Base-by-base conservation (phyloP, 1,284 basidiomycete species). In the Trichosporon ovoides region DNA sequence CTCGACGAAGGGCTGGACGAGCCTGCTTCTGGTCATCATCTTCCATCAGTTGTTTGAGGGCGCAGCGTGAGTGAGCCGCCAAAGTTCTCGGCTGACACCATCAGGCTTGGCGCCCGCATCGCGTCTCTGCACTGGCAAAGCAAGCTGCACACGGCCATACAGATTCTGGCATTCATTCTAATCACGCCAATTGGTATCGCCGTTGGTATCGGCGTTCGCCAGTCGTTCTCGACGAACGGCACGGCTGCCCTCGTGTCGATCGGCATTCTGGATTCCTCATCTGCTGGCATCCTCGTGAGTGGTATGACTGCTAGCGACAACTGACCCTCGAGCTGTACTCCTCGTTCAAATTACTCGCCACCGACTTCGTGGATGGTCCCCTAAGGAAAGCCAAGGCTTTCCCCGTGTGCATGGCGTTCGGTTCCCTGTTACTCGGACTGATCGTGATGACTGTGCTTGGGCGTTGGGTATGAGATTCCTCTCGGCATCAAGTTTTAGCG, bases 271-370 rank as follows among this genome's bases (percentile, higher is more conserved):
- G 62, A 96, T 71, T 83, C 91, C 7, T 77, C 91, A 43, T 91
- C 88, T 56, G 83, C 90, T 0, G 94, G 93, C 3, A 91, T 97
- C 68, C 77, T 97, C 7, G 52, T 55, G 18, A 31, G 52, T n/a
- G 14, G 1, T 20, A 9, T 7, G 18, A 13, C 7, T n/a, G 36
- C 14, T 18, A 3, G 36, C 14, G 13, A 3, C 33, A n/a, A 11
- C 52, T 37, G n/a, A 33, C 24, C 5, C 5, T 3, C 14, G 48
- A 66, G 68, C 59, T 70, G 12, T 70, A 68, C 58, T 60, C 66
- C 7, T 64, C 72, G 0, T 69, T 70, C 65, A 63, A 68, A 46
- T 60, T 73, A 14, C 63, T 70, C 14, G 57, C 59, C 10, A 48
- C 50, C 13, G 67, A 69, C 62, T 70, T 66, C 52, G 58, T 65